These are phyloP conservation scores for Castanea crenata DNA, from an alignment of 306 rosid species.

Conservation along the genomic window DNA sequence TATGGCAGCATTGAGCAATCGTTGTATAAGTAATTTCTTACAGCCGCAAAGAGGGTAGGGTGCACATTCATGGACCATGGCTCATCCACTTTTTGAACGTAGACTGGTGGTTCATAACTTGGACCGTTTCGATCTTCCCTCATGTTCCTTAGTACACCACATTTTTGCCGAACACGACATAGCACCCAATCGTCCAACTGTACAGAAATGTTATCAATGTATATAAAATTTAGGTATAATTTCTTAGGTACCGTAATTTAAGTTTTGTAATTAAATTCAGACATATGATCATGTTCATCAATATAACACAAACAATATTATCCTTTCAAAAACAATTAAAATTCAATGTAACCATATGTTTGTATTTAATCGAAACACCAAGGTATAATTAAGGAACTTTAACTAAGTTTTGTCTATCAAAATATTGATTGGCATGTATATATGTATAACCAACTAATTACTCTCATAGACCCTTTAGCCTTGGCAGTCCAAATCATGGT, in stretches of 20 bases:
- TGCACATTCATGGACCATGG: conserved; percentile 11
- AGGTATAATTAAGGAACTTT: too few species aligned
- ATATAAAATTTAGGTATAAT: too few species aligned
- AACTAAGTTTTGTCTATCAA: too few species aligned
- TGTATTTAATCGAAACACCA: too few species aligned
- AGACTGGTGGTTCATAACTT: conserved; percentile 29
- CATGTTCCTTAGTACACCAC: conserved; percentile 31
- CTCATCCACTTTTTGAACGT: conserved; percentile 29
- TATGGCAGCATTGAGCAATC: conserved; percentile 67
- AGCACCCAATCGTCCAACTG: conserved; percentile 84
- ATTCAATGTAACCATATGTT: too few species aligned
- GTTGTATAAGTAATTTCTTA: conserved; percentile 30
- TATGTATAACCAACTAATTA: conserved; percentile 27
- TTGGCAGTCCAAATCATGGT: conserved; percentile 35
- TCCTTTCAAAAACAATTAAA: too few species aligned
- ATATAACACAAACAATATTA: too few species aligned
- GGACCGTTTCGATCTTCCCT: conserved; percentile 41
- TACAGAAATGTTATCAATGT: neutral
- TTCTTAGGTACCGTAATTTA: neutral
- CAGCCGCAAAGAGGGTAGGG: conserved; percentile 36
- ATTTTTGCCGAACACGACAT: conserved; percentile 54
- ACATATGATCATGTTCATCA: too few species aligned
- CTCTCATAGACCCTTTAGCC: conserved; percentile 62
- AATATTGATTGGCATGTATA: neutral
- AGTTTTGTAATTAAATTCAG: too few species aligned